Base-by-base conservation (phyloP, 2,329 filamentous ascomycete genomes). In the Cordyceps fumosorosea region DNA sequence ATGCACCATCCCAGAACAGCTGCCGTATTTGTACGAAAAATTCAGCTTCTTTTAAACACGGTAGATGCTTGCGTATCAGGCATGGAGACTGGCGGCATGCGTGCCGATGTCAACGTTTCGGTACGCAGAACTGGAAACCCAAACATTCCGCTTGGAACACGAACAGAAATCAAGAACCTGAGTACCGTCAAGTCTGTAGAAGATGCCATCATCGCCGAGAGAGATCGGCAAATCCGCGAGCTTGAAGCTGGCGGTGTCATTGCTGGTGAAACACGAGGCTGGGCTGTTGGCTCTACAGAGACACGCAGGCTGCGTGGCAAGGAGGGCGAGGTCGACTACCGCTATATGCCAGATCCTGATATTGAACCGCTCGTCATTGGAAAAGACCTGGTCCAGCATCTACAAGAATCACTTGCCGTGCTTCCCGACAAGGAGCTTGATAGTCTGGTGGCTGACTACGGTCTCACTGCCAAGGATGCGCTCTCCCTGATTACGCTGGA, bases 311-410 rank as follows among this genome's bases (percentile, higher is more conserved):
- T 99, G 50, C 84, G 95, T 69, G 91, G 91, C 29, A 99, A 99
- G 74, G 95, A 98, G 74, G 95, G 95, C 54, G 93, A 96, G 71
- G 92, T 98, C 6, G 95, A 99, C 74, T 99, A 99, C 74, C 84
- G 95, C 48, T 99, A 99, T 72, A 98, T 99, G 93, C 93, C 95
- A 0, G 95, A 99, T 72, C 91, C 95, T 5, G 95, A 99, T 71
- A 81, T 99, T 16, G 83, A 85, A 0, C 91, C 95, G 1, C 80
- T 99, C 1, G 72, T 92, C 2, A 89, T 99, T 64, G 87, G 86
- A 8, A 71, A 81, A 2, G 86, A 90, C 62, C 79, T 98, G 0
- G 78, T 97, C 5, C 70, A 80, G 5, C 80, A 87, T 65, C 78
- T 98, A 16, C 76, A 75, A 22, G 67, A 74, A 0, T 88, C 81